Evolutionary conservation across 2,329 filamentous ascomycete genomes (phyloP).

Genomic region (Ophiostoma sp.): DNA sequence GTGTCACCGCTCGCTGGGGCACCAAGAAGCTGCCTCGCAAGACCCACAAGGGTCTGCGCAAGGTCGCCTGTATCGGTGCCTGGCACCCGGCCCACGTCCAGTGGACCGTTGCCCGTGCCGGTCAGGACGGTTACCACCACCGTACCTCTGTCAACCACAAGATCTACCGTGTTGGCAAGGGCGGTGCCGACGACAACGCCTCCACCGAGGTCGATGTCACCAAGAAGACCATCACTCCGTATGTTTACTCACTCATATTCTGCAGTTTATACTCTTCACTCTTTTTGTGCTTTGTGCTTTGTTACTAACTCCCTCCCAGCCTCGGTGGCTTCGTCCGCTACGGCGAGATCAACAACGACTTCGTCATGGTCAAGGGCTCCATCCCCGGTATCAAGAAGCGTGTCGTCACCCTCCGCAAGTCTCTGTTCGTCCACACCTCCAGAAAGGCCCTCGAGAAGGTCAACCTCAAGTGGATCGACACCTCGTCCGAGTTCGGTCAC

Average conservation of each 20-base stretch:
- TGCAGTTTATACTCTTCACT: neutral
- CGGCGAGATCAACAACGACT: constrained; percentile 99
- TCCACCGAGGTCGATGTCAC: constrained; percentile 94
- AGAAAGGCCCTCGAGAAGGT: constrained; percentile 98
- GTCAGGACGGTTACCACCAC: constrained; percentile 99
- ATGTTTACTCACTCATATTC: constrained; percentile 54
- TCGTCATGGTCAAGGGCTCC: constrained; percentile 93
- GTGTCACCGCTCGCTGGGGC: constrained; percentile 97
- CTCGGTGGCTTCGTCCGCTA: constrained; percentile 99
- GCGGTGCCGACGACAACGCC: constrained; percentile 83
- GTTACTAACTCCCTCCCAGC: constrained; percentile 48
- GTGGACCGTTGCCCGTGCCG: constrained; percentile 99
- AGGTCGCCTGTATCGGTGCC: constrained; percentile 99
- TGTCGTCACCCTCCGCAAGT: constrained; percentile 97
- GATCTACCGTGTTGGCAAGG: constrained; percentile 98
- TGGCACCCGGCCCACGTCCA: constrained; percentile 99
- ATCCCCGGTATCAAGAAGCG: constrained; percentile 99
- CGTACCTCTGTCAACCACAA: constrained; percentile 99
- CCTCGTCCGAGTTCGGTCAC: constrained; percentile 99
- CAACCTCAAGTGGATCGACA: constrained; percentile 99
- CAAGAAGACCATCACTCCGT: constrained; percentile 99
- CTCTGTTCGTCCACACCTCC: constrained; percentile 96
- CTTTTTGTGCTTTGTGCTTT: neutral
- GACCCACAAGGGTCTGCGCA: constrained; percentile 99
- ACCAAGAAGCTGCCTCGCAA: constrained; percentile 99